Base-by-base conservation (phyloP, 805 yeast species). In the Candida boleticola region DNA sequence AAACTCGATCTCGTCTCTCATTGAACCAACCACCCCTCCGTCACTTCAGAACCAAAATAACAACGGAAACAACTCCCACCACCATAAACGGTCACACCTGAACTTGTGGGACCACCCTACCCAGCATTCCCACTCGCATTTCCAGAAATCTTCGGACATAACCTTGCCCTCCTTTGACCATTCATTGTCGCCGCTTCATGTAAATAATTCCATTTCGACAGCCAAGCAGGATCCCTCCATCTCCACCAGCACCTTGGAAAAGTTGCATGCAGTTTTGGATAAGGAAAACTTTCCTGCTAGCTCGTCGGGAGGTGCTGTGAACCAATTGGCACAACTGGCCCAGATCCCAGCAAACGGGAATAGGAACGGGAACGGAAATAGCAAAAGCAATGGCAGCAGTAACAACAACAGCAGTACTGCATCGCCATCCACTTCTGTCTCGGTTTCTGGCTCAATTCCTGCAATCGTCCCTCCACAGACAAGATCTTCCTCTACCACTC, bases 21-120 rank as follows among this genome's bases (percentile, higher is more conserved):
- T 73, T 21, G 81, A 76, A 49, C 81, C 81, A 6, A 61, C 76
- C 31, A 76, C 81, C 3, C 81, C 81, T 2, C 79, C 80, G 17
- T 49, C 40, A n/a, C 20, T 19, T 14, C 31, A 29, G 13, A 18
- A 31, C 18, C 35, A 31, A 7, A 16, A 31, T 11, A 14, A 16
- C 35, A 31, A 31, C 16, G 27, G 27, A 23, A 14, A 11, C 17
- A 11, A 17, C 18, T 19, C 30, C 11, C 14, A 16, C 14, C 34
- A 40, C 29, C 41, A 43, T 36, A 33, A 34, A 26, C 30, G 39
- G 29, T 14, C 40, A n/a, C 38, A 37, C 37, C 42, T 41, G 45
- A 40, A 29, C 19, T 23, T 38, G 14, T 38, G 41, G 41, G 41
- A 38, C 14, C 25, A 38, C 18, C 40, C 37, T n/a, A 10, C 20